Base-by-base conservation (phyloP, 352 stramenopile species). In the Phytophthora pinifolia region DNA sequence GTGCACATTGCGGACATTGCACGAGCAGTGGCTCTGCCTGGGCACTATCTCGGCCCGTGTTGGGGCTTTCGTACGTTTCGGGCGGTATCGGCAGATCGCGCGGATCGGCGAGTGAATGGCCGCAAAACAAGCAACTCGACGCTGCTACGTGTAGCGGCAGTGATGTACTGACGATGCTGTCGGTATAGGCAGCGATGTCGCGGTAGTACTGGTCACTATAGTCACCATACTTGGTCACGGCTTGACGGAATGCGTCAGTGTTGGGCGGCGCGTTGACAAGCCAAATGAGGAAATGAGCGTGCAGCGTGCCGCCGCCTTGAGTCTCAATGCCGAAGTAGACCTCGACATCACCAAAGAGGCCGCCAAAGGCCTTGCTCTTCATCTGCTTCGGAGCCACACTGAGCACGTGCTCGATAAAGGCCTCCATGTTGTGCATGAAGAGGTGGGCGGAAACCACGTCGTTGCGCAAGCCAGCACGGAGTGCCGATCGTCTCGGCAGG, bases 331-430 rank as follows among this genome's bases (percentile, higher is more conserved):
- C 46, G 20, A 53, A 53, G 15, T 53, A 53, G 0, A 33, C 46
- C 14, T 42, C 25, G 3, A 53, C 46, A 0, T 44, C 33, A 9
- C 46, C 46, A 18, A 53, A 53, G 6, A 53, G 33, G 2, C 46
- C 46, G 13, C 43, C 46, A 20, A 53, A 53, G 7, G 46, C 9
- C 33, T 44, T 53, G 46, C 34, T 18, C 22, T 53, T 53, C 17
- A 44, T 53, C 3, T 31, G 33, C 33, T 44, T 33, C 8, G 22
- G 46, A 1, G 6, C 3, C n/a, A n/a, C 15, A 14, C 36, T 18
- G 17, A 30, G 36, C 8, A 43, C 36, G 17, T 43, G 36, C 17
- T 43, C 15, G 17, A 30, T 30, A 10, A 43, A 43, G 3, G 36
- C 36, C 4, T 43, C 36, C 17, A 30, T 29, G 17, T 43, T 43